Conservation (phyloP, 495 filamentous ascomycete species). For the Rostrohypoxylon terebratum region DNA sequence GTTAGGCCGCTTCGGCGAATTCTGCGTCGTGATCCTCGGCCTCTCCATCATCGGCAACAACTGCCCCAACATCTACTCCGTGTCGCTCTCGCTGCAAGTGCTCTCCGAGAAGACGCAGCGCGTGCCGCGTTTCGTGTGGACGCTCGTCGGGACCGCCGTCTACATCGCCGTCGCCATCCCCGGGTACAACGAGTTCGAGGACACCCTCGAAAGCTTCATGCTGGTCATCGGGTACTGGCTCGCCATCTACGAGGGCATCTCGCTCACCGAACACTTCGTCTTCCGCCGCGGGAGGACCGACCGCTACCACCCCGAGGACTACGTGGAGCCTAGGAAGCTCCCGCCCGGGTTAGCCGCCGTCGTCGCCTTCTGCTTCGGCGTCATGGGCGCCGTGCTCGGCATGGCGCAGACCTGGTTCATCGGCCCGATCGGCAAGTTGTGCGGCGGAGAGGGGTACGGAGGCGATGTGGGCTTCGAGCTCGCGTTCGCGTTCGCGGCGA, state of each 20-base stretch:
- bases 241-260: constrained; percentile 81
- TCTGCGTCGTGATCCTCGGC: constrained; percentile 83
- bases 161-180: constrained; percentile 84
- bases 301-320: constrained; percentile 72
- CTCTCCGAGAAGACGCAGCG: constrained; percentile 71
- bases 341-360: constrained; percentile 79
- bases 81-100: constrained; percentile 79
- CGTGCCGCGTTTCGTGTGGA: constrained; percentile 84
- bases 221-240: constrained; percentile 86
- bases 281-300: constrained; percentile 71
- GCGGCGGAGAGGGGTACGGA: constrained; percentile 66
- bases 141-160: constrained; percentile 71
- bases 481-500: constrained; percentile 66
- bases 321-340: constrained; percentile 68
- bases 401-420: constrained; percentile 83
- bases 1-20: constrained; percentile 81
- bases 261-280: constrained; percentile 79
- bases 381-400: constrained; percentile 78
- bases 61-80: constrained; percentile 90
- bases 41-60: constrained; percentile 86
- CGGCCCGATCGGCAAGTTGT: constrained; percentile 75
- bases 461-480: constrained; percentile 85
- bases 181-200: constrained; percentile 78
- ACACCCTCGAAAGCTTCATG: constrained; percentile 82
- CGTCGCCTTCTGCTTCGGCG: constrained; percentile 73